A percentile compares a stretch with the other conserved stretches of the same genome.
phyloP scores from a whole-genome alignment of 108 stramenopile species.

The Seminavis robusta region DNA sequence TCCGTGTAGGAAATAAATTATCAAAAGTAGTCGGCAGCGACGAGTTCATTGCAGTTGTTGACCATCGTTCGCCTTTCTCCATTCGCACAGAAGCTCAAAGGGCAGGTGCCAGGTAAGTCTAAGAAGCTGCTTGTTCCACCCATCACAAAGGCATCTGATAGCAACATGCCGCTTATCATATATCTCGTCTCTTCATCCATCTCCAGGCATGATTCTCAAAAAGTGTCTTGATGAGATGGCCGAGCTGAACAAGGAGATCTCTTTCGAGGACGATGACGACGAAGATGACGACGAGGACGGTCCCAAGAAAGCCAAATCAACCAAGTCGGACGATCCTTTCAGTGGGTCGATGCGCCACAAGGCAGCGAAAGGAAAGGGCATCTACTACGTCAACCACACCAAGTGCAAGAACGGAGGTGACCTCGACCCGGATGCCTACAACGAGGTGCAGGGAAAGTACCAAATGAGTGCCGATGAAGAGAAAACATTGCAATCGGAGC shows the following conservation, averaged over 20 bases:
- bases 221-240: conserved; percentile 70
- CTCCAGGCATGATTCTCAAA: conserved; percentile 62
- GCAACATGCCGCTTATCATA: conserved; percentile 1
- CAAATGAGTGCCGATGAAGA: conserved; percentile 34
- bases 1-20: too few species aligned
- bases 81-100: conserved; percentile 14
- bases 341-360: conserved; percentile 61
- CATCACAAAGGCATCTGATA: too few species aligned
- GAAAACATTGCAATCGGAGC: conserved; percentile 18
- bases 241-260: conserved; percentile 18
- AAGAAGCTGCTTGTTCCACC: background rate
- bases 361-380: conserved; percentile 47
- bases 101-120: background rate
- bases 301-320: background rate
- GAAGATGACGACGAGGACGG: conserved; percentile 47
- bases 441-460: conserved; percentile 45
- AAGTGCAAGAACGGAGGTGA: conserved; percentile 54
- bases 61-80: too few species aligned
- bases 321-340: conserved; percentile 33
- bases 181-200: background rate
- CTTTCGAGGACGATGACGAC: conserved; percentile 51
- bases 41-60: too few species aligned
- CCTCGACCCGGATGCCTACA: conserved; percentile 44
- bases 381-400: conserved; percentile 76
- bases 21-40: too few species aligned